These are phyloP conservation scores for Penicillium corylophilum DNA, from an alignment of 2,329 filamentous ascomycete genomes.

Conservation along the genomic window DNA sequence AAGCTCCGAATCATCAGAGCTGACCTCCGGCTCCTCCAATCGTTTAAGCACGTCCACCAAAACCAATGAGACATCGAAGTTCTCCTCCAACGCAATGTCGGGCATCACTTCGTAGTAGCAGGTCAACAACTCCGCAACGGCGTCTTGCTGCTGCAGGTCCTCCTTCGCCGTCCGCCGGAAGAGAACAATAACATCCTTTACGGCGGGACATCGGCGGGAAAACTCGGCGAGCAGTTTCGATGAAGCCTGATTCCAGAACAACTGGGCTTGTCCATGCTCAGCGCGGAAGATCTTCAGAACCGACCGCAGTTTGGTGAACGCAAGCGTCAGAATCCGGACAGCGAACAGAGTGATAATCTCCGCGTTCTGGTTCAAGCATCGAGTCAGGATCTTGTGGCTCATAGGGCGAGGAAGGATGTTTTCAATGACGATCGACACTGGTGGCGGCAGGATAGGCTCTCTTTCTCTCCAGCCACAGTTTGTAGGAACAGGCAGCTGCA, in stretches of 20 bases:
- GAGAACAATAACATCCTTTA: constrained; percentile 74
- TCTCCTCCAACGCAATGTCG: constrained; percentile 74
- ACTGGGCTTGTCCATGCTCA: constrained; percentile 45
- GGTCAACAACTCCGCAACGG: constrained; percentile 72
- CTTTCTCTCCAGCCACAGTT: constrained; percentile 67
- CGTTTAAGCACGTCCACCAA: constrained; percentile 67
- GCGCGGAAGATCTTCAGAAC: constrained; percentile 62
- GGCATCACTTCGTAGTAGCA: constrained; percentile 86
- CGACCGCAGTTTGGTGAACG: constrained; percentile 72
- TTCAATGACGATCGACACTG: constrained; percentile 75
- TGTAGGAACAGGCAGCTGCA: constrained; percentile 70
- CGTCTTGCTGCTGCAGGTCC: constrained; percentile 73
- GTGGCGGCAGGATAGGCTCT: constrained; percentile 70
- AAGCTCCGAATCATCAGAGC: constrained; percentile 55
- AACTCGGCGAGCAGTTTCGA: constrained; percentile 71
- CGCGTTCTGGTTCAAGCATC: constrained; percentile 75
- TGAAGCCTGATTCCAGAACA: constrained; percentile 68
- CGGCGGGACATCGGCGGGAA: constrained; percentile 71
- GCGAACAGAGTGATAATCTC: constrained; percentile 82
- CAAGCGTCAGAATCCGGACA: constrained; percentile 72
- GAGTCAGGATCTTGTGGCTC: constrained; percentile 73
- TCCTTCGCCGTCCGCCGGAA: constrained; percentile 69
- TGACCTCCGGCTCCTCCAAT: constrained; percentile 50
- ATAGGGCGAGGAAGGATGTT: constrained; percentile 82
- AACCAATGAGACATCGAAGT: constrained; percentile 80